A percentile compares a stretch with the other conserved stretches of the same genome.
These are phyloP conservation scores for Ochromonas danica DNA, from an alignment of 108 stramenopile species.

Conservation along the genomic window DNA sequence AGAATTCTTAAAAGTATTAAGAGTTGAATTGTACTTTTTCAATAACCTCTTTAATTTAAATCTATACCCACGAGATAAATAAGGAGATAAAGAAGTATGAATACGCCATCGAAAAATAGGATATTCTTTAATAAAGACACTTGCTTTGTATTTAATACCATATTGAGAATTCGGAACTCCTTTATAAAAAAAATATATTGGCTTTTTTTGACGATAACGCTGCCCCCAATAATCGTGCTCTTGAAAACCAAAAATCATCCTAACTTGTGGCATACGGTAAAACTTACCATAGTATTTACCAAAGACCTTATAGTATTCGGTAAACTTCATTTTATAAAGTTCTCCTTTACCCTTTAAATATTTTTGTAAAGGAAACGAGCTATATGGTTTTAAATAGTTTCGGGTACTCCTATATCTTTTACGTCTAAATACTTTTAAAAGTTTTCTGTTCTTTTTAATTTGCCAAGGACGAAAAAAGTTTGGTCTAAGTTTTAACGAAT, in stretches of 20 bases:
- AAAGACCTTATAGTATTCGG: slow-evolving; percentile 16
- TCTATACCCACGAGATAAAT: slow-evolving; percentile 16
- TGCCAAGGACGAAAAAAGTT: slow-evolving; percentile 15
- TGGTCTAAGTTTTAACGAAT: slow-evolving; percentile 17
- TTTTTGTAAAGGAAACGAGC: slow-evolving; percentile 16
- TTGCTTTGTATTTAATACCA: slow-evolving; percentile 17
- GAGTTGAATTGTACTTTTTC: slow-evolving; percentile 17
- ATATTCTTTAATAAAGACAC: slow-evolving; percentile 17
- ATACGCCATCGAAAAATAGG: slow-evolving; percentile 15
- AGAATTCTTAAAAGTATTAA: slow-evolving; percentile 18
- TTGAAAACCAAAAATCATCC: slow-evolving; percentile 17
- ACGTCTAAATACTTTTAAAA: slow-evolving; percentile 17
- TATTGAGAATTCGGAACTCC: slow-evolving; percentile 15
- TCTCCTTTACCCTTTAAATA: slow-evolving; percentile 17
- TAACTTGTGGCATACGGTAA: slow-evolving; percentile 15
- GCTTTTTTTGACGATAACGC: slow-evolving; percentile 15
- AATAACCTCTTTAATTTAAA: slow-evolving; percentile 18
- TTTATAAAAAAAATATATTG: slow-evolving; percentile 18
- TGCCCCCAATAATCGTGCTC: slow-evolving; percentile 13
- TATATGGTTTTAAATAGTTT: slow-evolving; percentile 18
- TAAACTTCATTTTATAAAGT: slow-evolving; percentile 18
- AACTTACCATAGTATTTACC: slow-evolving; percentile 17
- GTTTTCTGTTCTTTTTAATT: slow-evolving; percentile 17
- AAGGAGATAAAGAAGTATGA: slow-evolving; percentile 17
- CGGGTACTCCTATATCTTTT: slow-evolving; percentile 15